A percentile compares a stretch with the other conserved stretches of the same genome.
phyloP scores from a whole-genome alignment of 495 filamentous ascomycete genomes.

The Trichocladium uniseriatum region DNA sequence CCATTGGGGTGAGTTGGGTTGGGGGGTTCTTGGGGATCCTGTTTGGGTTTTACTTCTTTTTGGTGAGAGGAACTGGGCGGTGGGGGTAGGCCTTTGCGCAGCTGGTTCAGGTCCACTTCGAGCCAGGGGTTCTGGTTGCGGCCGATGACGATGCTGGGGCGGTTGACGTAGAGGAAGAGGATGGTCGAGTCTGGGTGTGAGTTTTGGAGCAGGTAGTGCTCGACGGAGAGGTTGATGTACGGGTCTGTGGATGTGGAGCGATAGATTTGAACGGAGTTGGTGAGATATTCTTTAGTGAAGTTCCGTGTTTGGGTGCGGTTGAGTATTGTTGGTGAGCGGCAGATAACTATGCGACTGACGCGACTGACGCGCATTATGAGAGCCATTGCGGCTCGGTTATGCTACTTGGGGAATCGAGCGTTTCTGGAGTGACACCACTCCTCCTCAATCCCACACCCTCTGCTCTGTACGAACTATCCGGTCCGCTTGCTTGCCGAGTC shows the following conservation, averaged over 20 bases:
- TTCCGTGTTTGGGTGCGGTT: neutral
- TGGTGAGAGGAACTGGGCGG: neutral
- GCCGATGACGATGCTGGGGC: constrained; percentile 78
- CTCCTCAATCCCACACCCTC: no score
- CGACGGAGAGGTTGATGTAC: constrained; percentile 91
- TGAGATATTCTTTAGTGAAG: constrained; percentile 3
- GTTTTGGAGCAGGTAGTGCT: constrained; percentile 76
- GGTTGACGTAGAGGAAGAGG: constrained; percentile 81
- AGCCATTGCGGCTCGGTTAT: no score
- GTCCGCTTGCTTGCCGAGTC: no score
- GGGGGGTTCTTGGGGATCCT: neutral
- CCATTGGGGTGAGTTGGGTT: no score
- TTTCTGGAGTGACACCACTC: no score
- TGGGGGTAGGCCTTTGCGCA: constrained; percentile 26
- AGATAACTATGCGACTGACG: no score
- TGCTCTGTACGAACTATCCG: no score
- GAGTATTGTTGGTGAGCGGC: no score
- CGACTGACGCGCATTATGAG: no score
- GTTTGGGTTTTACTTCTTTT: neutral
- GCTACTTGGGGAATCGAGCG: no score
- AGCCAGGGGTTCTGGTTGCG: constrained; percentile 97
- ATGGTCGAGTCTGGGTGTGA: constrained; percentile 60
- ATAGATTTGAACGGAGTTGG: constrained; percentile 50
- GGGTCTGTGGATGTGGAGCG: constrained; percentile 65
- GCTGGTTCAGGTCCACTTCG: constrained; percentile 64